Conservation (phyloP, 225 moss, liverwort and hornwort species). For the Takakia lepidozioides region DNA sequence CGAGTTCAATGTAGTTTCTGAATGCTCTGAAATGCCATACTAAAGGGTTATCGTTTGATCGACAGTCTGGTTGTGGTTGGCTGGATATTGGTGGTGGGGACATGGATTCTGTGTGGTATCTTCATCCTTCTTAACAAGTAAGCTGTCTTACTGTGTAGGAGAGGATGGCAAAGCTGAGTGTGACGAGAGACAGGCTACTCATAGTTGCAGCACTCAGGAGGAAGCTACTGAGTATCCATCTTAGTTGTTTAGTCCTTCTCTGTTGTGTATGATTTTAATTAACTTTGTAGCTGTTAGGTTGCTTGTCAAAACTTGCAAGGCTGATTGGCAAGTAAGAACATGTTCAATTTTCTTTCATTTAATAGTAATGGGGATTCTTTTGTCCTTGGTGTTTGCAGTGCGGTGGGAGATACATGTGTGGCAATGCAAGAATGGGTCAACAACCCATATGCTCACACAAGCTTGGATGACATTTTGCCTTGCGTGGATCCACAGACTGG, state of each 20-base stretch:
- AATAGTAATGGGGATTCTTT: no score
- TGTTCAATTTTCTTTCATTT: no score
- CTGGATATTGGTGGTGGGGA: constrained; percentile 49
- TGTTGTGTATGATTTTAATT: no score
- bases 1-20: no score
- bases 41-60: background rate
- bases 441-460: constrained; percentile 35
- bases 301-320: no score
- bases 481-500: constrained; percentile 39
- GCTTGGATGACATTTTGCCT: constrained; percentile 42
- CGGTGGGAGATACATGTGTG: constrained; percentile 49
- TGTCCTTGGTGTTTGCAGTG: constrained; percentile 27
- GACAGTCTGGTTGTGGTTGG: constrained; percentile 47
- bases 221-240: no score
- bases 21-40: background rate
- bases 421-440: constrained; percentile 56
- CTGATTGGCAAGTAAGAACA: no score
- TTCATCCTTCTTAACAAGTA: constrained; percentile 54
- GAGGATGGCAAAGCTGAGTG: no score
- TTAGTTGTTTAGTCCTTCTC: no score
- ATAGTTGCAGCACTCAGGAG: no score
- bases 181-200: no score
- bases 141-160: constrained; percentile 9
- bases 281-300: no score
- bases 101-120: constrained; percentile 52